Percentiles rank a stretch among this genome's conserved stretches.
Evolutionary conservation across 257 asterid genomes (phyloP).

Genomic region (Nyctanthes arbortristis): DNA sequence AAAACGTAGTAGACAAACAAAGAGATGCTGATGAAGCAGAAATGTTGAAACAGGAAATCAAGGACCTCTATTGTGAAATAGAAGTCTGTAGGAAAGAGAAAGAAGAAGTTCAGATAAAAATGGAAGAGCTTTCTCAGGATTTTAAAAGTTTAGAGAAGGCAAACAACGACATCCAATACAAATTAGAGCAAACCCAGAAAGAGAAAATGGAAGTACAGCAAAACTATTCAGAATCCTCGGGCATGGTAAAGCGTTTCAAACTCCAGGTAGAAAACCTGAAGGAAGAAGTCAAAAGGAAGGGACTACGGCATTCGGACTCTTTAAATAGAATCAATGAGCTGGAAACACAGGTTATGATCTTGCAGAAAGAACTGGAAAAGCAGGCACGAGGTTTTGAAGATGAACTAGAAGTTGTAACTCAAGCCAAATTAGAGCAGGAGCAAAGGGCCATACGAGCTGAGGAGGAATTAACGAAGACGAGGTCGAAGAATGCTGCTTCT

Average conservation of each 20-base stretch:
- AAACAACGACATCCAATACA: slow-evolving; percentile 42
- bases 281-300: slow-evolving; percentile 48
- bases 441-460: slow-evolving; percentile 78
- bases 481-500: slow-evolving; percentile 48
- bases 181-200: slow-evolving; percentile 46
- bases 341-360: slow-evolving; percentile 54
- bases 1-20: slow-evolving; percentile 27
- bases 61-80: slow-evolving; percentile 54
- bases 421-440: slow-evolving; percentile 63
- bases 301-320: slow-evolving; percentile 50
- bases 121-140: slow-evolving; percentile 52
- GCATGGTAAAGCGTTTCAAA: slow-evolving; percentile 54
- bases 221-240: slow-evolving; percentile 46
- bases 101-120: slow-evolving; percentile 43
- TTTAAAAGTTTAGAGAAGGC: slow-evolving; percentile 52
- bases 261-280: slow-evolving; percentile 54
- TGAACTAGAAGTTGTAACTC: slow-evolving; percentile 49
- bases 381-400: slow-evolving; percentile 59
- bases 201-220: slow-evolving; percentile 54
- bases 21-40: slow-evolving; percentile 47
- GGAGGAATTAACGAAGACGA: slow-evolving; percentile 66
- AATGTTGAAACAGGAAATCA: slow-evolving; percentile 51
- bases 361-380: slow-evolving; percentile 66
- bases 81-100: slow-evolving; percentile 65
- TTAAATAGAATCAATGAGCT: slow-evolving; percentile 51